phyloP scores from a whole-genome alignment of 2,329 filamentous ascomycete genomes.

The Apiospora aurea region DNA sequence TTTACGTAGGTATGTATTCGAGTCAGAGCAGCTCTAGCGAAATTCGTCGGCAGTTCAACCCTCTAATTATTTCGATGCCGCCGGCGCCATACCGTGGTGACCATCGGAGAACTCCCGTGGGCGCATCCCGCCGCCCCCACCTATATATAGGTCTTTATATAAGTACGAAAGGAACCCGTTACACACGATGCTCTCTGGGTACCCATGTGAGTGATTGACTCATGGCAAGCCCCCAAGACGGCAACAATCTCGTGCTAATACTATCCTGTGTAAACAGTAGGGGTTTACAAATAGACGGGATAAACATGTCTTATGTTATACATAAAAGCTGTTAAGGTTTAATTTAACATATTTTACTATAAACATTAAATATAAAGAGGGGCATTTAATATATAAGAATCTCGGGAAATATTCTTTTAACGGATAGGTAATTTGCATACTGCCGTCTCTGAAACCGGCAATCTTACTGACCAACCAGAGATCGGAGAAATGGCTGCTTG shows the following conservation, averaged over 20 bases:
- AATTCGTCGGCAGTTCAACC: not conserved
- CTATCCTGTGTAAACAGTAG: not conserved
- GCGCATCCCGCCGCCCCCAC: not conserved
- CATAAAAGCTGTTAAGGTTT: not conserved
- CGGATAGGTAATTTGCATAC: not conserved
- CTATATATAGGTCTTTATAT: constrained; percentile 14
- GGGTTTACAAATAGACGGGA: not conserved
- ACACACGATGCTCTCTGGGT: not conserved
- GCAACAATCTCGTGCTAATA: not conserved
- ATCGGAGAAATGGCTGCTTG: not conserved
- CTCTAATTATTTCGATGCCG: not conserved
- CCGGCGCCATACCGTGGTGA: not conserved
- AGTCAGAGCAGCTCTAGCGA: not conserved
- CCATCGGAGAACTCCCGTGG: not conserved
- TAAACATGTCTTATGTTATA: not conserved
- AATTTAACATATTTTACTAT: not conserved
- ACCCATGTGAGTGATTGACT: not conserved
- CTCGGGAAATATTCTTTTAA: not conserved
- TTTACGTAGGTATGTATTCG: too few species aligned
- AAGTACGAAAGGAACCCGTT: not conserved
- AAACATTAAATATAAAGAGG: not conserved
- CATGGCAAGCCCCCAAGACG: not conserved
- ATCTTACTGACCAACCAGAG: not conserved
- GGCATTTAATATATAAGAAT: too few species aligned
- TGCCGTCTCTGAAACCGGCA: not conserved